A percentile compares a stretch with the other conserved stretches of the same genome.
Conservation (phyloP, 495 filamentous ascomycete genomes). For the Neurospora sublineolata region DNA sequence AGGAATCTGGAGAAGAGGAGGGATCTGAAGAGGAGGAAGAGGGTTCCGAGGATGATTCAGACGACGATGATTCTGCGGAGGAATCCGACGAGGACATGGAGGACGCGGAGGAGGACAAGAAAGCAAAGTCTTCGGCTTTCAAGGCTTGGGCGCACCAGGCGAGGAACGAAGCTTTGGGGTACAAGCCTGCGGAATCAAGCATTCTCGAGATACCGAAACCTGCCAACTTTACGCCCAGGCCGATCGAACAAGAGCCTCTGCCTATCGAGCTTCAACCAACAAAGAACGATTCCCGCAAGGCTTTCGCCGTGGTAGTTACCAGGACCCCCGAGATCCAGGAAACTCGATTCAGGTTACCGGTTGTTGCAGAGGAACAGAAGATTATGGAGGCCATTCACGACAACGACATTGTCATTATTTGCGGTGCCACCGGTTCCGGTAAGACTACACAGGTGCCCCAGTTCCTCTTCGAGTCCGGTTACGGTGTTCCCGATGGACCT, state of each 20-base stretch:
- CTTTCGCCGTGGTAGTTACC: conserved; percentile 61
- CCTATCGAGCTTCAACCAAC: conserved; percentile 61
- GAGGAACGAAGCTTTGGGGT: conserved; percentile 60
- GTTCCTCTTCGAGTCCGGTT: conserved; percentile 89
- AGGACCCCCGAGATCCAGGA: conserved; percentile 64
- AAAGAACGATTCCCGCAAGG: conserved; percentile 54
- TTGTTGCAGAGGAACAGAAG: conserved; percentile 90
- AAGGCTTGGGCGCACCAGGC: conserved; percentile 86
- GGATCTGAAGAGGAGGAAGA: conserved; percentile 14
- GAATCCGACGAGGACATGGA: conserved; percentile 18
- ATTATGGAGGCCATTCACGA: conserved; percentile 97
- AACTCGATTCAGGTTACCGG: conserved; percentile 67
- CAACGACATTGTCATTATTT: conserved; percentile 79
- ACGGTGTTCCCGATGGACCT: conserved; percentile 61
- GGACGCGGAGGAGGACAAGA: conserved; percentile 23
- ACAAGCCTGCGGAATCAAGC: conserved; percentile 24
- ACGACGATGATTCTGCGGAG: conserved; percentile 16
- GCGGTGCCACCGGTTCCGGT: conserved; percentile 89
- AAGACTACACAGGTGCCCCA: conserved; percentile 97
- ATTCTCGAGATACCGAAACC: conserved; percentile 33
- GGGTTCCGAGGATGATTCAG: conserved; percentile 8
- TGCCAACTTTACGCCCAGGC: conserved; percentile 45
- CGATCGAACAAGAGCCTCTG: conserved; percentile 61
- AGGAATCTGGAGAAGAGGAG: conserved; percentile 5
- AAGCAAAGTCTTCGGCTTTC: conserved; percentile 55